phyloP scores from a whole-genome alignment of 202 grass and related monocot genomes.

The Carex arenaria region DNA sequence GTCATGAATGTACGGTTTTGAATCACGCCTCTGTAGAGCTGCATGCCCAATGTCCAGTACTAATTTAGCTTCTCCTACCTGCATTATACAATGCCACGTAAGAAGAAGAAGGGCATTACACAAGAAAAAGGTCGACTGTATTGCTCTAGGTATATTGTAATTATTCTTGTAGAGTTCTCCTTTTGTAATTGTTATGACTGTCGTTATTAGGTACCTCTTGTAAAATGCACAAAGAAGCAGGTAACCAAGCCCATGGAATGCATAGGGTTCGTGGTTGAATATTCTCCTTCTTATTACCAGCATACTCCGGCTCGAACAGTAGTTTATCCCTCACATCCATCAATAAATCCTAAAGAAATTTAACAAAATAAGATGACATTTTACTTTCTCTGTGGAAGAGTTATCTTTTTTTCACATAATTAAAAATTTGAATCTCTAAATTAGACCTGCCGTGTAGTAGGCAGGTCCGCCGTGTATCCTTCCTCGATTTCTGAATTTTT shows the following conservation, averaged over 20 bases:
- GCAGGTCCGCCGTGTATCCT: slow-evolving; percentile 63
- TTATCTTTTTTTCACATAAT: not conserved
- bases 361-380: slow-evolving; percentile 15
- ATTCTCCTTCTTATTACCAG: slow-evolving; percentile 71
- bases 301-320: slow-evolving; percentile 90
- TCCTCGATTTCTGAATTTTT: slow-evolving; percentile 71
- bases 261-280: slow-evolving; percentile 67
- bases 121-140: not conserved
- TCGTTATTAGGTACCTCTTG: slow-evolving; percentile 52
- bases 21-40: slow-evolving; percentile 51
- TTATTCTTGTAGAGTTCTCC: not conserved
- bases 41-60: slow-evolving; percentile 79
- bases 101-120: not conserved
- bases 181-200: not conserved
- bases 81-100: slow-evolving; percentile 23
- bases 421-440: slow-evolving; percentile 16
- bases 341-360: slow-evolving; percentile 55
- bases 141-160: not conserved
- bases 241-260: slow-evolving; percentile 85
- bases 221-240: slow-evolving; percentile 66
- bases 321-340: slow-evolving; percentile 94
- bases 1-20: slow-evolving; percentile 78
- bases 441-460: slow-evolving; percentile 58
- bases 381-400: not conserved
- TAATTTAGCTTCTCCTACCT: slow-evolving; percentile 93